phyloP scores from a whole-genome alignment of 2,329 filamentous ascomycete species.

The Bipolaris victoriae region DNA sequence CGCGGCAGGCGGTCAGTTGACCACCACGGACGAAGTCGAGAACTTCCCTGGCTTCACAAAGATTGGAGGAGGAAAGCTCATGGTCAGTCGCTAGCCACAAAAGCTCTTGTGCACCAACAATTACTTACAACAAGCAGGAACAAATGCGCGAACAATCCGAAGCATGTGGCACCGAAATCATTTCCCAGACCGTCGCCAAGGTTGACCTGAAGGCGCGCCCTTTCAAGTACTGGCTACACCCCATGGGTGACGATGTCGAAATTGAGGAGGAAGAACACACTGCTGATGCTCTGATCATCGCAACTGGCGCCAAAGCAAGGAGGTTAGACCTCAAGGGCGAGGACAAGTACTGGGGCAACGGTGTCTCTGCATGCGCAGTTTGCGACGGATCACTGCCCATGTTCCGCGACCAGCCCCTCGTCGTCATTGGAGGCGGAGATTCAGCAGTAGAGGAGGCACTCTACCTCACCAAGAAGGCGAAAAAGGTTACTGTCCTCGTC shows the following conservation, averaged over 20 bases:
- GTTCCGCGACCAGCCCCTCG: constrained; percentile 93
- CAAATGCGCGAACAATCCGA: constrained; percentile 91
- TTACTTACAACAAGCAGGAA: constrained; percentile 59
- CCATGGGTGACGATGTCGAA: constrained; percentile 79
- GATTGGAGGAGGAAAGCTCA: constrained; percentile 85
- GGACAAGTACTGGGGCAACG: constrained; percentile 96
- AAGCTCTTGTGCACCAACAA: neutral
- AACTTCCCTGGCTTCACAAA: constrained; percentile 96
- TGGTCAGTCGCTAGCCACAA: constrained; percentile 61
- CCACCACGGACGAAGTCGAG: constrained; percentile 97
- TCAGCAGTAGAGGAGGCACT: constrained; percentile 96
- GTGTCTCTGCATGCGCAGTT: constrained; percentile 94
- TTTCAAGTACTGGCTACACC: constrained; percentile 81
- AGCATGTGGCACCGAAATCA: constrained; percentile 89
- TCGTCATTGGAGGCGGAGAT: constrained; percentile 96
- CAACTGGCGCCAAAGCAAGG: constrained; percentile 90
- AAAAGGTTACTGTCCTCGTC: constrained; percentile 92
- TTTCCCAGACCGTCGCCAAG: constrained; percentile 88
- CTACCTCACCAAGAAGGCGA: constrained; percentile 97
- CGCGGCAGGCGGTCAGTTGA: constrained; percentile 93
- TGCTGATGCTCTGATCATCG: constrained; percentile 90
- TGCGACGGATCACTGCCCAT: constrained; percentile 97
- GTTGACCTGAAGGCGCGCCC: constrained; percentile 83
- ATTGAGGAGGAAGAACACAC: constrained; percentile 76
- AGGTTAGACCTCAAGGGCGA: constrained; percentile 84